Percentiles rank a stretch among this genome's conserved stretches.
These are phyloP conservation scores for Chaetomium strumarium DNA, from an alignment of 2,329 filamentous ascomycete genomes.

Conservation along the genomic window DNA sequence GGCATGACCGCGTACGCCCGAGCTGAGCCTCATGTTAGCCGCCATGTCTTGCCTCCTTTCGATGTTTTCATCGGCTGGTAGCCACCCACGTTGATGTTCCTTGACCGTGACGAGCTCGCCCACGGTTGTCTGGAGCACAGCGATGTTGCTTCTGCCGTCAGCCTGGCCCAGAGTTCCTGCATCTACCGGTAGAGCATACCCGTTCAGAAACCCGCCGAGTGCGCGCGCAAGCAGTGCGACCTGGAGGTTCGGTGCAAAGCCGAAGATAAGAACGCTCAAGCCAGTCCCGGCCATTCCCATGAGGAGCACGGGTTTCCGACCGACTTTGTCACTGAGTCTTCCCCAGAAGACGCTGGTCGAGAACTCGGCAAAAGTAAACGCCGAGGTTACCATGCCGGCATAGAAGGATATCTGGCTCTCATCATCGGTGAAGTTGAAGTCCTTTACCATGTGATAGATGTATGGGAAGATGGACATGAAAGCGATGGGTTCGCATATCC, in stretches of 20 bases:
- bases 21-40: slow-evolving; percentile 42
- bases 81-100: slow-evolving; percentile 76
- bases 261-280: slow-evolving; percentile 86
- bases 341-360: slow-evolving; percentile 91
- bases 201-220: slow-evolving; percentile 85
- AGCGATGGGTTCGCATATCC: slow-evolving; percentile 96
- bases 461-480: slow-evolving; percentile 99
- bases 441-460: slow-evolving; percentile 94
- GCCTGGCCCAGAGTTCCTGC: not conserved
- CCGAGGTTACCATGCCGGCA: slow-evolving; percentile 91
- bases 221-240: slow-evolving; percentile 83
- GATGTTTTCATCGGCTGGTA: slow-evolving; percentile 12
- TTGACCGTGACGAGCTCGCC: slow-evolving; percentile 90
- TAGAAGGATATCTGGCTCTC: slow-evolving; percentile 81
- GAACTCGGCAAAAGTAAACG: slow-evolving; percentile 95
- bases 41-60: not conserved
- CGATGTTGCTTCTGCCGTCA: slow-evolving; percentile 65
- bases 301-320: slow-evolving; percentile 86
- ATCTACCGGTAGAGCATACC: slow-evolving; percentile 48
- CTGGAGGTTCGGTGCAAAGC: slow-evolving; percentile 76
- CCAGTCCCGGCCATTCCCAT: slow-evolving; percentile 87
- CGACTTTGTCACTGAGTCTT: slow-evolving; percentile 81
- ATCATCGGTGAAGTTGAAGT: slow-evolving; percentile 78
- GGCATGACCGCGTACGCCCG: slow-evolving; percentile 97
- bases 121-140: slow-evolving; percentile 90